phyloP scores from a whole-genome alignment of 306 rosid genomes.

The Boehmeria nivea region DNA sequence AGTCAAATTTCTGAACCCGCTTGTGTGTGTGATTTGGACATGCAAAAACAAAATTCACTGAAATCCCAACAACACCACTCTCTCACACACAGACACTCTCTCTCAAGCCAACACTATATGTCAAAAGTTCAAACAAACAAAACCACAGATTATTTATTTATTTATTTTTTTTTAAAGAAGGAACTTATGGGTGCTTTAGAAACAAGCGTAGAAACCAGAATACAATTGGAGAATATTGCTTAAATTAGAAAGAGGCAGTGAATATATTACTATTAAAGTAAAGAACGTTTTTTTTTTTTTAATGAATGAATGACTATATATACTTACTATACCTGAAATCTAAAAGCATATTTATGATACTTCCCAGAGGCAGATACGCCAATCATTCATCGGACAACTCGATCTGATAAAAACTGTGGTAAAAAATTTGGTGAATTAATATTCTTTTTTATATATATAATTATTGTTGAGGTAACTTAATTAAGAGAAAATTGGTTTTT shows the following conservation, averaged over 20 bases:
- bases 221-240: constrained; percentile 5
- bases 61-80: constrained; percentile 44
- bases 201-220: constrained; percentile 5
- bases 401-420: constrained; percentile 4
- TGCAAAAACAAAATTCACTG: constrained; percentile 38
- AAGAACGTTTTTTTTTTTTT: constrained; percentile 5
- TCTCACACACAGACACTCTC: constrained; percentile 8
- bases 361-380: constrained; percentile 32
- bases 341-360: constrained; percentile 18
- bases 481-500: neutral
- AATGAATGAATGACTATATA: constrained; percentile 15
- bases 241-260: constrained; percentile 15
- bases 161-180: too few relatives aligned
- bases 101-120: constrained; percentile 1
- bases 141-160: too few relatives aligned
- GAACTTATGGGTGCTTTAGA: too few relatives aligned
- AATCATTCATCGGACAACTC: constrained; percentile 38
- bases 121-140: too few relatives aligned
- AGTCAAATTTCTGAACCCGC: constrained; percentile 38
- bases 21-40: constrained; percentile 44
- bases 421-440: too few relatives aligned
- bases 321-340: too few relatives aligned
- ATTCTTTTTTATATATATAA: too few relatives aligned
- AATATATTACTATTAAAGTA: constrained; percentile 13
- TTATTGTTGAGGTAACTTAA: neutral